Conservation (phyloP, 2,329 filamentous ascomycete genomes). For the Fusarium sp. region DNA sequence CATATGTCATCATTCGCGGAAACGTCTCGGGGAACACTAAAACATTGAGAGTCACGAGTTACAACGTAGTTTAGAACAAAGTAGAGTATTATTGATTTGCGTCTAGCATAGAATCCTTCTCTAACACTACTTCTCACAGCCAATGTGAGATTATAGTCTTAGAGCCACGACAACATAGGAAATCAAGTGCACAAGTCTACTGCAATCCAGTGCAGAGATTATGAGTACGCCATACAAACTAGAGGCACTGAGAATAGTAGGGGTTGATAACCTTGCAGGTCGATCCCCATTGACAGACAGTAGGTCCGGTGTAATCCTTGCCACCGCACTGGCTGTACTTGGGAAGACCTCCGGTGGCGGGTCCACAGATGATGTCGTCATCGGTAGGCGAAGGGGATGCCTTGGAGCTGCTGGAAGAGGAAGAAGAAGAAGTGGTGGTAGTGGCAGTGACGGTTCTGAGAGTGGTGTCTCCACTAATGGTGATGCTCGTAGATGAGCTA, state of each 20-base stretch:
- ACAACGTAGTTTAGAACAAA: not conserved
- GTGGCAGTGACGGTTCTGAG: conserved; percentile 23
- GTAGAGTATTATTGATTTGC: not conserved
- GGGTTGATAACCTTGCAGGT: conserved; percentile 24
- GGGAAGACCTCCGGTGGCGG: conserved; percentile 26
- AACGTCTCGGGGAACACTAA: too few species aligned
- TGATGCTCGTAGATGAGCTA: not conserved
- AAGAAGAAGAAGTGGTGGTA: not conserved
- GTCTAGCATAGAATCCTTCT: not conserved
- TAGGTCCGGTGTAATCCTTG: conserved; percentile 3
- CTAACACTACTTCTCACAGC: not conserved
- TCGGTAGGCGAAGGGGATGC: not conserved
- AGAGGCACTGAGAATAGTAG: conserved; percentile 37
- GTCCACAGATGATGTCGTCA: conserved; percentile 33
- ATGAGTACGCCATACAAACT: not conserved
- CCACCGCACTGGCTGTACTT: conserved; percentile 40
- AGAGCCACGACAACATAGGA: not conserved
- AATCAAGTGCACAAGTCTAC: not conserved
- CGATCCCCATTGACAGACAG: conserved; percentile 27
- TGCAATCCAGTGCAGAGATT: not conserved
- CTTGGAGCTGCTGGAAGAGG: not conserved
- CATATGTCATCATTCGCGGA: too few species aligned
- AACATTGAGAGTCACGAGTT: too few species aligned
- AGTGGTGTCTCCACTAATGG: conserved; percentile 7
- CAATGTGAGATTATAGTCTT: not conserved